These are phyloP conservation scores for Prunus padus DNA, from an alignment of 306 rosid species.

Conservation along the genomic window DNA sequence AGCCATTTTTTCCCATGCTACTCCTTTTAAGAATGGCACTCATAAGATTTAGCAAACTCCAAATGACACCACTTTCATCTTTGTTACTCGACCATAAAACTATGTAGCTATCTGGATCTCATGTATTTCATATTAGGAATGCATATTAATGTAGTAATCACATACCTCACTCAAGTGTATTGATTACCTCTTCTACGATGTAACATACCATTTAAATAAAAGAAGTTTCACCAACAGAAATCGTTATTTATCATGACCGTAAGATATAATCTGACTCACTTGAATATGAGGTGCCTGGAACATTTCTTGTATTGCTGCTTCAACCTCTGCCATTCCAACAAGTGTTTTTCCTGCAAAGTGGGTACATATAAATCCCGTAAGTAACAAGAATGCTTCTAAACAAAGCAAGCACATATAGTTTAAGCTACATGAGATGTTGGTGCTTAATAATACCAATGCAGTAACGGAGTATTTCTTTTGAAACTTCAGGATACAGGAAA, in stretches of 20 bases:
- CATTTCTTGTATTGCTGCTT: slow-evolving; percentile 95
- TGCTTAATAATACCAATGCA: background rate
- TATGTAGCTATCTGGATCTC: background rate
- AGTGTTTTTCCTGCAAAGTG: slow-evolving; percentile 50
- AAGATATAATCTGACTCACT: slow-evolving; percentile 42
- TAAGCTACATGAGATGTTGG: background rate
- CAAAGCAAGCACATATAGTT: background rate
- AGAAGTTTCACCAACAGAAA: slow-evolving; percentile 20
- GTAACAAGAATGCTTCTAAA: slow-evolving; percentile 1
- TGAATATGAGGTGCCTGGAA: slow-evolving; percentile 98
- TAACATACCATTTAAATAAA: background rate
- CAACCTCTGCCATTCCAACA: slow-evolving; percentile 75
- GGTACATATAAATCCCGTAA: slow-evolving; percentile 20
- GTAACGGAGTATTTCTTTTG: background rate
- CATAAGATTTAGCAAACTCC: background rate
- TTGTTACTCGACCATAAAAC: background rate
- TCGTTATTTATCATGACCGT: background rate
- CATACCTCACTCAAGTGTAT: slow-evolving; percentile 9
- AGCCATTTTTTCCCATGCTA: background rate
- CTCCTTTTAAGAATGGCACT: background rate
- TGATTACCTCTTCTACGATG: slow-evolving; percentile 13
- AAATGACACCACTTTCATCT: background rate
- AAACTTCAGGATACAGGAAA: background rate
- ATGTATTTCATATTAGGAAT: background rate
- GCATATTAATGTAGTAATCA: background rate